Base-by-base conservation (phyloP, 2,329 filamentous ascomycete genomes). In the Rhynchosporium secalis region DNA sequence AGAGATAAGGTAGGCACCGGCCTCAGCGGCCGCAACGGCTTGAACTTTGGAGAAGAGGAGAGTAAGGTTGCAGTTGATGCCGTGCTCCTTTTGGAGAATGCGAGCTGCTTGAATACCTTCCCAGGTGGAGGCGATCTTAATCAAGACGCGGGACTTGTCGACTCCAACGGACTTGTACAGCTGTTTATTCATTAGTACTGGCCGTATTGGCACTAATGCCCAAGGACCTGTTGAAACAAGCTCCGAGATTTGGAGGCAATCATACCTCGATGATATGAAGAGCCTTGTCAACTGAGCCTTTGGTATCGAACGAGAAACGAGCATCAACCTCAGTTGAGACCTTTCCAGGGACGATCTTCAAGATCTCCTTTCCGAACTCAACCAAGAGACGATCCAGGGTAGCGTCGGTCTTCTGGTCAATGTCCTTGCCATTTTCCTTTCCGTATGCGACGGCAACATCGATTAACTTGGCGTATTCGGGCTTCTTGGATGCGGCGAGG, bases 111-210 rank as follows among this genome's bases (percentile, higher is more conserved):
- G 92, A 86, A 99, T 98, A 77, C 95, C 95, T 84, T 99, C 95
- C 92, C 92, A 99, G 78, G 95, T 99, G 65, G 95, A 96, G 76
- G 95, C 95, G 72, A 99, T 87, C 90, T 99, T 99, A 87, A 99
- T 99, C 72, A 99, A 86, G 75, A 99, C 78, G 68, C 95, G 94
- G 75, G 94, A 91, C 86, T 97, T 97, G 80, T 85, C 82, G 78
- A 99, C 91, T 70, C 95, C 95, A 75, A 90, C 81, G 76, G 90
- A 85, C 81, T 96, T 90, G 89, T 99, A 99, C 69, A 99, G 91
- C 92, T 96, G 75, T 67, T 56, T 38, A 12, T 33, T 47, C 4
- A 40, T 51, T 36, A 61, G 49, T 33, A 46, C 41, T 33, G 29
- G 15, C n/a, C 10, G 36, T 10, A 4, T 28, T 46, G 10, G n/a